A percentile compares a stretch with the other conserved stretches of the same genome.
These are phyloP conservation scores for Tranzscheliella williamsii DNA, from an alignment of 1,284 basidiomycete species.

Conservation along the genomic window DNA sequence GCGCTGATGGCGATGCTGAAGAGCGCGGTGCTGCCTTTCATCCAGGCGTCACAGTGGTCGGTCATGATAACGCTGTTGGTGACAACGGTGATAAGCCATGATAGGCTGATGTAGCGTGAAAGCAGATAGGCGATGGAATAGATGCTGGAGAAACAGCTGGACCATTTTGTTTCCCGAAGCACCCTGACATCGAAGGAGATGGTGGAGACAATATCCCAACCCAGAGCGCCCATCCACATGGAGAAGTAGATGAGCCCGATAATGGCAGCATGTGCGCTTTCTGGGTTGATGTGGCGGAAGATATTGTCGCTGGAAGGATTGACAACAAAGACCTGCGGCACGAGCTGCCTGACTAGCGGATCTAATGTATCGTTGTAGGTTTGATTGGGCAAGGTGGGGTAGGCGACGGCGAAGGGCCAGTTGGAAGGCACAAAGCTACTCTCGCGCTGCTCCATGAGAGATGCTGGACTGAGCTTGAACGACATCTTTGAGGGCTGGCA, in stretches of 20 bases:
- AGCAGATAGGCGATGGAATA: conserved; percentile 49
- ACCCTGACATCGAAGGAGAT: conserved; percentile 41
- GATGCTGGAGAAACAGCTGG: conserved; percentile 34
- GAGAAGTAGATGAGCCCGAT: conserved; percentile 45
- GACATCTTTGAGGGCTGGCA: too few species aligned
- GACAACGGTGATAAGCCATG: conserved; percentile 41
- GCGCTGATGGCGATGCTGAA: conserved; percentile 43
- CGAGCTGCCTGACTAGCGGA: conserved; percentile 2
- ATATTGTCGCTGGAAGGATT: conserved; percentile 37
- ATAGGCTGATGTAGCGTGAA: conserved; percentile 42
- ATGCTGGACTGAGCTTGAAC: conserved; percentile 22
- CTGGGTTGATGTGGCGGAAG: conserved; percentile 30
- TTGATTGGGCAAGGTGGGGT: not conserved
- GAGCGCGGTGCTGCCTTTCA: conserved; percentile 27
- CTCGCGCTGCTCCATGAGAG: conserved; percentile 19
- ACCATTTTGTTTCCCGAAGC: conserved; percentile 39
- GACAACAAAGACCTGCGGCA: conserved; percentile 38
- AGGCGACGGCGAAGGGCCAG: not conserved
- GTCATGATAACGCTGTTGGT: conserved; percentile 41
- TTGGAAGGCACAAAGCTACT: conserved; percentile 2
- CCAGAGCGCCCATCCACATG: conserved; percentile 52
- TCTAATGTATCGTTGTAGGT: not conserved
- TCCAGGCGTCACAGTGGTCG: conserved; percentile 25
- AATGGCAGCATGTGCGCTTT: conserved; percentile 34
- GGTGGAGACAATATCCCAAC: conserved; percentile 51